Evolutionary conservation across 768 basidiomycete genomes (phyloP).

Genomic region (Russula emetica): DNA sequence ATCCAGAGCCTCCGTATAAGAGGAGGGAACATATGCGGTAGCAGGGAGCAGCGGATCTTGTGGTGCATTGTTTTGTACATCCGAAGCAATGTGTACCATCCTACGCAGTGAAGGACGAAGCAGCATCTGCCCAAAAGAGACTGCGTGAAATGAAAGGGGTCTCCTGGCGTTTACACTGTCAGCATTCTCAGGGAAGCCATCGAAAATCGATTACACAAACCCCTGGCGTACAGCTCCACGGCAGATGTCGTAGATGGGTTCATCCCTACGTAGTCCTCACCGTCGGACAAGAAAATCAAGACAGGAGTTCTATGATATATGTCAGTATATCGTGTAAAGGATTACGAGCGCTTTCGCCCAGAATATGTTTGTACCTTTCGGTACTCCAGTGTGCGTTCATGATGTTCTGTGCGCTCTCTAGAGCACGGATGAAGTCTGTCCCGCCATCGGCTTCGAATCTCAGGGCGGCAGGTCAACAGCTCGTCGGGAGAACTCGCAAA

Average conservation of each 20-base stretch:
- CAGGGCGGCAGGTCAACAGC: constrained; percentile 41
- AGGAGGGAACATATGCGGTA: constrained; percentile 23
- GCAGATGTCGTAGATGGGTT: constrained; percentile 41
- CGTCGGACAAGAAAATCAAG: constrained; percentile 56
- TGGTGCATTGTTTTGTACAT: constrained; percentile 45
- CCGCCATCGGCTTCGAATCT: constrained; percentile 35
- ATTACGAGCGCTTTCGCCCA: neutral
- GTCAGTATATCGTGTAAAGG: constrained; percentile 15
- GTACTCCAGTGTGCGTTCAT: constrained; percentile 50
- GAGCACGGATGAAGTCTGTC: constrained; percentile 44
- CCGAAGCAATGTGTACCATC: constrained; percentile 50
- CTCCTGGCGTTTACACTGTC: constrained; percentile 37
- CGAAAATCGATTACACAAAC: constrained; percentile 30
- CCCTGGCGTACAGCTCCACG: constrained; percentile 44
- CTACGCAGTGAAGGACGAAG: constrained; percentile 37
- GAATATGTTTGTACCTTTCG: constrained; percentile 40
- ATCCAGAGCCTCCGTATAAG: constrained; percentile 44
- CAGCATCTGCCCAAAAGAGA: constrained; percentile 49
- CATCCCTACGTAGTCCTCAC: constrained; percentile 43
- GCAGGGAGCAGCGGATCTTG: constrained; percentile 35
- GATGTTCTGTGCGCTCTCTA: constrained; percentile 36
- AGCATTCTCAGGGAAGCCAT: neutral
- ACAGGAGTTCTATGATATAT: constrained; percentile 41
- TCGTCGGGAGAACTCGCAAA: constrained; percentile 43
- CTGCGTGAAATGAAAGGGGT: constrained; percentile 54